Evolutionary conservation across 192 early-diverging fungal species (phyloP), one percentile per base, ranked within the genome.

Genomic region (Thoreauomyces humboldtii): DNA sequence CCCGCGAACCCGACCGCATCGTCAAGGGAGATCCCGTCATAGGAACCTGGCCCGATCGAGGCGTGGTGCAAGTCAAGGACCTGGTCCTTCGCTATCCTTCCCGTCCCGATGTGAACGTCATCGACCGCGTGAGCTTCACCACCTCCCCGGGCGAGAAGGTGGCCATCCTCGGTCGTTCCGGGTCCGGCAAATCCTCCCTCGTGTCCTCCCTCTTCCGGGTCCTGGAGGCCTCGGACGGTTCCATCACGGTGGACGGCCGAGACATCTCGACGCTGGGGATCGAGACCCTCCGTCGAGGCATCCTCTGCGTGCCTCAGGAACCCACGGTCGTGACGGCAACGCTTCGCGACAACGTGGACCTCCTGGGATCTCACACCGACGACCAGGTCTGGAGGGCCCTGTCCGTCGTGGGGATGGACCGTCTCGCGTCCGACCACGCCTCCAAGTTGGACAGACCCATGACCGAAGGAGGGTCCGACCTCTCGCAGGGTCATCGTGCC

Each of bases 401-500:
- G 21, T 64, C 69, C 41, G 29, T 32, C 0, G 64, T 53, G 24
- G 58, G 63, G 22, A 59, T 86, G 42, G 79, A 88, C 56, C 72
- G 82, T 4, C 78, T 86, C 62, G 71, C 95, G 24, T 71, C 77
- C 15, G 32, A 25, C 52, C 81, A 60, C 61, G 77, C 25, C 77
- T 78, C 79, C 21, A 84, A 86, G 36, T 75, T 95, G 27, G 88
- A 91, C 19, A 72, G 86, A 4, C 74, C 75, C 28, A 83, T 97
- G 4, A 32, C 69, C 5, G 81, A 84, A 22, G 88, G 90, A 57
- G 77, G 77, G 33, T 79, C 80, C 14, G 92, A 93, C 68, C 86
- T 94, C 60, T 89, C 85, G 25, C 81, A 89, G 25, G 91, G 91
- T n/a, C 86, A 91, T 65, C 71, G 80, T 2, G 77, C 80, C 42